These are phyloP conservation scores for Cryptosporidium tyzzeri DNA, from an alignment of 169 alveolate species.

Conservation along the genomic window DNA sequence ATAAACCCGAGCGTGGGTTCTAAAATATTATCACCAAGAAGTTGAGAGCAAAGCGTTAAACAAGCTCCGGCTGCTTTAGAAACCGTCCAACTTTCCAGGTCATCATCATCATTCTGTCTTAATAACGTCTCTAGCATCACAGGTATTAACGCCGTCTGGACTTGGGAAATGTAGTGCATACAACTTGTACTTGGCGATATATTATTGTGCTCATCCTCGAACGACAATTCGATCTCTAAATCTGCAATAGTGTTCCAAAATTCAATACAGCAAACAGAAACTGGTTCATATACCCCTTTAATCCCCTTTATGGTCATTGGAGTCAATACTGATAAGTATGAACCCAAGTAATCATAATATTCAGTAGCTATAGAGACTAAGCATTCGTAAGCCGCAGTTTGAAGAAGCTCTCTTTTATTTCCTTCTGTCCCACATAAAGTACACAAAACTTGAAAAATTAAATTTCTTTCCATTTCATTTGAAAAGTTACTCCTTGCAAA, in stretches of 20 bases:
- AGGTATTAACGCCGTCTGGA: conserved; percentile 85
- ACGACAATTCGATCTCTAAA: conserved; percentile 82
- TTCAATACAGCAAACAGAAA: conserved; percentile 89
- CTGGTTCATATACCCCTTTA: conserved; percentile 84
- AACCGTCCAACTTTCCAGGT: conserved; percentile 92
- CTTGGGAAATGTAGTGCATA: conserved; percentile 84
- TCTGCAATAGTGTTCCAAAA: conserved; percentile 91
- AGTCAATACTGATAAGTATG: conserved; percentile 84
- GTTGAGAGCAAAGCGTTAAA: conserved; percentile 90
- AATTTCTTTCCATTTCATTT: conserved; percentile 57
- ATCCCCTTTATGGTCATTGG: conserved; percentile 87
- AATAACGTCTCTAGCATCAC: conserved; percentile 87
- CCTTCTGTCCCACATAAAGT: conserved; percentile 84
- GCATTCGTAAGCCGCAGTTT: conserved; percentile 89
- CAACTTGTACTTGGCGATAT: conserved; percentile 77
- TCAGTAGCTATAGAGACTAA: conserved; percentile 87
- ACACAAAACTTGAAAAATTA: conserved; percentile 71
- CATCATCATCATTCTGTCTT: conserved; percentile 88
- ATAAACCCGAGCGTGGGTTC: conserved; percentile 89
- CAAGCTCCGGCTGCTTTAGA: conserved; percentile 94
- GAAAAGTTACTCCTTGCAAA: conserved; percentile 75
- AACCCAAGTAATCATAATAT: conserved; percentile 85
- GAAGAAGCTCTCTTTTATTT: conserved; percentile 80
- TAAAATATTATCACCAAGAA: conserved; percentile 89
- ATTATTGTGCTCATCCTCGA: conserved; percentile 53